Conservation (phyloP, 257 asterid genomes). For the Solanum clarkiae region DNA sequence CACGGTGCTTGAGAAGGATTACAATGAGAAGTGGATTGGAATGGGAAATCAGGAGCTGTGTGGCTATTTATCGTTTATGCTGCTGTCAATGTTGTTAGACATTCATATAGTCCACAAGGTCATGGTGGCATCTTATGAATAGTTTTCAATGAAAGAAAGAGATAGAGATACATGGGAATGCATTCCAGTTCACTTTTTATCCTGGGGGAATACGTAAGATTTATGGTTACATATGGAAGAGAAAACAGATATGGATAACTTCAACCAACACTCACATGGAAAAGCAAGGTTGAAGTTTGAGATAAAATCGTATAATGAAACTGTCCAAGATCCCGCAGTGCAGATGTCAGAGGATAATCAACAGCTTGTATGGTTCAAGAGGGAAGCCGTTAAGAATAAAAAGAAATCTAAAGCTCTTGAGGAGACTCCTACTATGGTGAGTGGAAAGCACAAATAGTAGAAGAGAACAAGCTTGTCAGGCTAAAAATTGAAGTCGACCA, state of each 20-base stretch:
- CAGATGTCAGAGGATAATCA: not conserved
- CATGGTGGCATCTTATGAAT: too few species aligned
- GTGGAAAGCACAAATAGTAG: not conserved
- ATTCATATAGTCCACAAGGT: not conserved
- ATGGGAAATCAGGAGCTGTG: too few species aligned
- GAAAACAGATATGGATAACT: constrained; percentile 33
- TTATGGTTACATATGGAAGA: constrained; percentile 42
- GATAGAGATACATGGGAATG: too few species aligned
- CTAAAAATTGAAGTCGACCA: not conserved
- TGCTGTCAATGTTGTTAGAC: not conserved
- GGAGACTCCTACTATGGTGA: not conserved
- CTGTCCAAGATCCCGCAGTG: not conserved
- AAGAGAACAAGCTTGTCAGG: not conserved
- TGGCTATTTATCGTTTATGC: not conserved
- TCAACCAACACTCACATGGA: constrained; percentile 46
- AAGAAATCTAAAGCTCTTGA: not conserved
- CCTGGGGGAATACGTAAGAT: constrained; percentile 22
- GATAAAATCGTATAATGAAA: not conserved
- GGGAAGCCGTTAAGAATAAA: not conserved
- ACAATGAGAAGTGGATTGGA: too few species aligned
- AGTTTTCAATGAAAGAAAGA: too few species aligned
- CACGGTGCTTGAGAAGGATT: too few species aligned
- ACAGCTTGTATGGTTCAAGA: not conserved
- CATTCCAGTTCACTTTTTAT: too few species aligned
- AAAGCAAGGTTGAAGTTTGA: not conserved